These are phyloP conservation scores for Dactylellina sp. DNA, from an alignment of 2,329 filamentous ascomycete species.

Conservation along the genomic window DNA sequence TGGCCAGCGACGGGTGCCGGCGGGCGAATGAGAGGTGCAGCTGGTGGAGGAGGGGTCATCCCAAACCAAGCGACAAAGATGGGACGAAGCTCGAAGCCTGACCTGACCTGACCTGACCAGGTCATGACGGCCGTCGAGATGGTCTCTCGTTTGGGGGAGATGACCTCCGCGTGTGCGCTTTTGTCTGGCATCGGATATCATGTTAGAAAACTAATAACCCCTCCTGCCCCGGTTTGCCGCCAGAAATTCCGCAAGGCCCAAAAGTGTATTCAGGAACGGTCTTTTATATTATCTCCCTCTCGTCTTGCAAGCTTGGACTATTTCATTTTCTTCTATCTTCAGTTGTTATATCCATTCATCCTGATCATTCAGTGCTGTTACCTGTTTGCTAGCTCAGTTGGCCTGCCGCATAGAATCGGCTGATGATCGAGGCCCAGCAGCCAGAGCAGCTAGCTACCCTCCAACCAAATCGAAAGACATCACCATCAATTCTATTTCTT, in stretches of 20 bases:
- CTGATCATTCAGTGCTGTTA: too few relatives aligned
- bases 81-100: constrained; percentile 1
- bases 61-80: not conserved
- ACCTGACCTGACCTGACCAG: constrained; percentile 3
- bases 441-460: too few relatives aligned
- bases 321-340: too few relatives aligned
- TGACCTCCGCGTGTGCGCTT: constrained; percentile 48
- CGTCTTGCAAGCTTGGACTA: too few relatives aligned
- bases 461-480: too few relatives aligned
- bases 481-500: constrained; percentile 12
- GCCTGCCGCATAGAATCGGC: constrained; percentile 50
- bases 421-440: constrained; percentile 13
- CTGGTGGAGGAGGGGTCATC: constrained; percentile 4
- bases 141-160: not conserved
- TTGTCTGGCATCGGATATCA: constrained; percentile 25
- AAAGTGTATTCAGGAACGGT: too few relatives aligned
- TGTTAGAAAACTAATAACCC: not conserved
- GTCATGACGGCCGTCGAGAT: constrained; percentile 7
- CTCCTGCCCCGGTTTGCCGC: constrained; percentile 5
- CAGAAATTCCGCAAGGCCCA: not conserved
- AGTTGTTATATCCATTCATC: too few relatives aligned
- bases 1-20: not conserved
- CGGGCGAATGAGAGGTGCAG: constrained; percentile 20
- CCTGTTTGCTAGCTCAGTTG: too few relatives aligned
- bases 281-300: too few relatives aligned